Conservation (phyloP, 768 basidiomycete species). For the Lepiota subincarnata region DNA sequence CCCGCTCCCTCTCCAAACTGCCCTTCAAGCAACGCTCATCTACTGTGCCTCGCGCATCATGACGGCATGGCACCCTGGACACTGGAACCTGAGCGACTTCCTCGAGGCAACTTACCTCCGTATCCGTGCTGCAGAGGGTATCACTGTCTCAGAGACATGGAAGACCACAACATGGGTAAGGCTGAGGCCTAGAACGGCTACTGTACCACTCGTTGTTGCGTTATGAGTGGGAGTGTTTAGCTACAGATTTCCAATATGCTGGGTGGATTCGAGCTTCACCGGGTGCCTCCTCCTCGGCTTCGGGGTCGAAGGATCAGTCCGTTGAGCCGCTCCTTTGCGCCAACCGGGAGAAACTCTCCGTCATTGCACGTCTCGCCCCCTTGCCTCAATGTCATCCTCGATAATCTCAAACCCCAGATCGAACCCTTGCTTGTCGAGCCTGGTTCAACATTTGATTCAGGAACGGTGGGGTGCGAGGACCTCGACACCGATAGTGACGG, state of each 20-base stretch:
- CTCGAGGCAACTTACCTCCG: slow-evolving; percentile 32
- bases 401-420: slow-evolving; percentile 22
- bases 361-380: slow-evolving; percentile 27
- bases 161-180: slow-evolving; percentile 20
- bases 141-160: slow-evolving; percentile 19
- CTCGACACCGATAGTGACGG: slow-evolving; percentile 10
- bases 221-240: slow-evolving; percentile 12
- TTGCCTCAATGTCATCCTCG: slow-evolving; percentile 17
- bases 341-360: slow-evolving; percentile 16
- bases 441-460: slow-evolving; percentile 22
- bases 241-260: slow-evolving; percentile 4
- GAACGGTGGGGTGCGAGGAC: slow-evolving; percentile 26
- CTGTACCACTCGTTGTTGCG: slow-evolving; percentile 11
- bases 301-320: not conserved
- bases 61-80: slow-evolving; percentile 38
- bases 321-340: slow-evolving; percentile 11
- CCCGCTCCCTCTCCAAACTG: too few relatives aligned
- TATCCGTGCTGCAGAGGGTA: slow-evolving; percentile 24
- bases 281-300: not conserved
- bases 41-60: slow-evolving; percentile 35
- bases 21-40: slow-evolving; percentile 38
- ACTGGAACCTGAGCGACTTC: slow-evolving; percentile 40
- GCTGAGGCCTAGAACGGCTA: slow-evolving; percentile 13
- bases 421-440: slow-evolving; percentile 24
- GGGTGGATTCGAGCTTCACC: too few relatives aligned